phyloP scores from a whole-genome alignment of 805 yeast species.

The Saccharomycopsis javanensis region DNA sequence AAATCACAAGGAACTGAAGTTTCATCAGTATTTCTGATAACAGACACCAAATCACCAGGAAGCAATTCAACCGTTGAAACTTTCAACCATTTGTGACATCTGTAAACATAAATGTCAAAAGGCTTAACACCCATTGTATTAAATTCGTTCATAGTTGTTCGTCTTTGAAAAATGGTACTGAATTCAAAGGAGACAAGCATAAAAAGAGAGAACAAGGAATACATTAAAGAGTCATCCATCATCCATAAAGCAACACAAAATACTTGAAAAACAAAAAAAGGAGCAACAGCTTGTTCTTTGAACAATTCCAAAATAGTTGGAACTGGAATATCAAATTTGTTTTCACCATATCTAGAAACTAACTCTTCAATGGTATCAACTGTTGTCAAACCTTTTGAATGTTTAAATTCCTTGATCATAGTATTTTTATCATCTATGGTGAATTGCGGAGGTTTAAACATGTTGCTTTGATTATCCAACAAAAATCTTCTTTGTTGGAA shows the following conservation, averaged over 20 bases:
- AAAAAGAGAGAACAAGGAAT: slow-evolving; percentile 80
- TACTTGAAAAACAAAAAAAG: slow-evolving; percentile 92
- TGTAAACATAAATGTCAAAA: slow-evolving; percentile 60
- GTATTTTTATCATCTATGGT: slow-evolving; percentile 47
- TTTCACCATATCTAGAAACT: slow-evolving; percentile 64
- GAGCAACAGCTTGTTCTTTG: slow-evolving; percentile 97
- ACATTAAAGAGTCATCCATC: slow-evolving; percentile 95
- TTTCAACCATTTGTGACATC: slow-evolving; percentile 62
- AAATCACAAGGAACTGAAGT: slow-evolving; percentile 92
- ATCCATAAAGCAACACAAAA: slow-evolving; percentile 94
- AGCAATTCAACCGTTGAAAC: slow-evolving; percentile 64
- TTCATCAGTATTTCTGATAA: slow-evolving; percentile 83
- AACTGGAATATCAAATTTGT: slow-evolving; percentile 88
- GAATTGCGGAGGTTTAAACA: slow-evolving; percentile 77
- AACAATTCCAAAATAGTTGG: slow-evolving; percentile 87
- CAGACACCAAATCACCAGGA: slow-evolving; percentile 87
- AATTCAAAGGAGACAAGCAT: slow-evolving; percentile 91
- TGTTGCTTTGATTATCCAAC: slow-evolving; percentile 41
- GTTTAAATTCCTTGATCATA: slow-evolving; percentile 40
- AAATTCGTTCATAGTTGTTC: slow-evolving; percentile 88
- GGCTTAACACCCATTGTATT: slow-evolving; percentile 97
- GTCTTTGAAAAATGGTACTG: slow-evolving; percentile 92
- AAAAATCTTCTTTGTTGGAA: slow-evolving; percentile 91
- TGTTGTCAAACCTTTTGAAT: slow-evolving; percentile 28
- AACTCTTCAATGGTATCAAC: slow-evolving; percentile 28